Evolutionary conservation across 306 rosid species (phyloP).

Genomic region (Hylodesmum podocarpum): DNA sequence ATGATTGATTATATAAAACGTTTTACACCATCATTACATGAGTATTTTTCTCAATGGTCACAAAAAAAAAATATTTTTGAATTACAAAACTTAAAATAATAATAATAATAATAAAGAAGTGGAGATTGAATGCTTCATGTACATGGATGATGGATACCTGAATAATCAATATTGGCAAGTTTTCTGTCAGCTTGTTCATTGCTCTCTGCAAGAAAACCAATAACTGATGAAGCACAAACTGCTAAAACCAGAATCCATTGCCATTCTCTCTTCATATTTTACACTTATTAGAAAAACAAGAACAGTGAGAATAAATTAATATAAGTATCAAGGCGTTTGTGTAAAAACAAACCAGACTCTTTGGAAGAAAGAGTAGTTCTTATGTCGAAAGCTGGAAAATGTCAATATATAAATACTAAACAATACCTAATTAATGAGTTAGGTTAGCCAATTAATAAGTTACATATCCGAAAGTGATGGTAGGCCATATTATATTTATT

Average conservation of each 20-base stretch:
- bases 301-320: not conserved
- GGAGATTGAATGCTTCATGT: not conserved
- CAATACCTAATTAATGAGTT: not conserved
- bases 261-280: not conserved
- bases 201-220: not conserved
- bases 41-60: too few relatives aligned
- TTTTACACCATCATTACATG: too few relatives aligned
- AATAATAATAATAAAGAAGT: too few relatives aligned
- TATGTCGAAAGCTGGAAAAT: not conserved
- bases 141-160: not conserved
- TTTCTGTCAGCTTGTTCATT: not conserved
- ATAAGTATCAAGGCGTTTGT: not conserved
- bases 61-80: not conserved
- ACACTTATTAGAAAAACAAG: not conserved
- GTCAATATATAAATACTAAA: not conserved
- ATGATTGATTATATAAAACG: too few relatives aligned
- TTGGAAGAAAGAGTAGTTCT: not conserved
- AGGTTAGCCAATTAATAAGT: not conserved
- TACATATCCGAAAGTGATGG: not conserved
- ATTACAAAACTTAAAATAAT: not conserved
- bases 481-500: not conserved
- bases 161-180: not conserved
- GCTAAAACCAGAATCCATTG: not conserved
- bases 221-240: not conserved
- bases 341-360: not conserved